Base-by-base conservation (phyloP, 768 basidiomycete species). In the Mycena pura region DNA sequence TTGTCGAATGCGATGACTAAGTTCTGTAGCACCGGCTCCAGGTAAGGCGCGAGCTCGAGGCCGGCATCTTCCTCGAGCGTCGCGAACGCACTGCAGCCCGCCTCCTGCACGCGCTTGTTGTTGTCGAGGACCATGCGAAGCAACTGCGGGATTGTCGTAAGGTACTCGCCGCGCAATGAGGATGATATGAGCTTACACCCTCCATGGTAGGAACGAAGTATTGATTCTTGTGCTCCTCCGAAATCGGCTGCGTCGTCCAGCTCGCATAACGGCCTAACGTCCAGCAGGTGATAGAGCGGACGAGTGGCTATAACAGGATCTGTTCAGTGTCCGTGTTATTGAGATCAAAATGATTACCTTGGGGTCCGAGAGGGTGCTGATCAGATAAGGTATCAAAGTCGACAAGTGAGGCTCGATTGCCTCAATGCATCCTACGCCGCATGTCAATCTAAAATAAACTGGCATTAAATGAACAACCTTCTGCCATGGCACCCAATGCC, bases 201-300 rank as follows among this genome's bases (percentile, higher is more conserved):
- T 99, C 97, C 89, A 99, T 93, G 14, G 95, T 96, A 0, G 97
- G 97, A 28, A 99, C 89, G 73, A 99, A 99, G 78, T 90, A 99
- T 55, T 82, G 83, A 53, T 83, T 89, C 76, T 92, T 93, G 80
- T 96, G 95, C 50, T 95, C 94, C 56, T 93, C 90, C 3, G 90
- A 90, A 60, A 84, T 80, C 25, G 86, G 84, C 71, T 91, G 88
- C n/a, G 92, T 93, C 68, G 92, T 94, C 97, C 97, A 99, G 70
- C 92, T 94, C 29, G 96, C 94, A 76, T 99, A 99, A 49, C 97
- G 90, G 15, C 97, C 96, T n/a, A 99, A 83, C 0, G 96, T 98
- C 97, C 97, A 99, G 74, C 97, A 99, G 15, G 96, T 95, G 70
- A 99, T 99, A 3, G 97, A 98, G 57, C 97, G 90, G 9, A 99